phyloP scores from a whole-genome alignment of 225 moss, liverwort and hornwort species.

The Pseudisothecium myosuroides region DNA sequence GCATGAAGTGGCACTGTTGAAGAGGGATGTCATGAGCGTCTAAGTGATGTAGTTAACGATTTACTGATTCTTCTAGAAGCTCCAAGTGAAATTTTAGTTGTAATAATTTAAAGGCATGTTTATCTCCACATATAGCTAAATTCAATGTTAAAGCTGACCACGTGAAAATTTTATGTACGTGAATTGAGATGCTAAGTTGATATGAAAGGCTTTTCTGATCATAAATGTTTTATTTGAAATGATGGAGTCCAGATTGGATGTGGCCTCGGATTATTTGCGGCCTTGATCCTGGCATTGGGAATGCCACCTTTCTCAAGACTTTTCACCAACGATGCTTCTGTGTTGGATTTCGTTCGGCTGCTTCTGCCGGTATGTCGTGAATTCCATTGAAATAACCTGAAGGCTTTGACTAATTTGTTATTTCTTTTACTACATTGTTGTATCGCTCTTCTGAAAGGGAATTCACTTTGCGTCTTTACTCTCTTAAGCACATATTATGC shows the following conservation, averaged over 20 bases:
- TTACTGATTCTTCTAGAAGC: background rate
- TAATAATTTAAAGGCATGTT: background rate
- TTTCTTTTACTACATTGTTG: background rate
- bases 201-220: background rate
- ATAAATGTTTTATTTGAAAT: background rate
- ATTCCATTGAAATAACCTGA: background rate
- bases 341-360: constrained; percentile 15
- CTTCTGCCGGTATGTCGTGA: constrained; percentile 20
- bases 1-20: background rate
- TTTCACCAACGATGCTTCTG: constrained; percentile 27
- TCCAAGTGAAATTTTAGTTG: background rate
- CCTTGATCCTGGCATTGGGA: constrained; percentile 20
- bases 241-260: constrained; percentile 27
- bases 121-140: background rate
- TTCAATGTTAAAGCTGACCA: background rate
- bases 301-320: constrained; percentile 26
- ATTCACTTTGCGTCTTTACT: background rate
- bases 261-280: constrained; percentile 13
- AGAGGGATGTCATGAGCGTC: background rate
- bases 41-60: background rate
- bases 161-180: background rate
- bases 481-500: background rate
- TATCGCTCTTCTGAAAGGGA: background rate
- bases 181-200: background rate
- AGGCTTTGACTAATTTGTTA: background rate